Evolutionary conservation across 2,329 filamentous ascomycete species (phyloP), one percentile per base, ranked within the genome.

Genomic region (Monosporascus sp.): DNA sequence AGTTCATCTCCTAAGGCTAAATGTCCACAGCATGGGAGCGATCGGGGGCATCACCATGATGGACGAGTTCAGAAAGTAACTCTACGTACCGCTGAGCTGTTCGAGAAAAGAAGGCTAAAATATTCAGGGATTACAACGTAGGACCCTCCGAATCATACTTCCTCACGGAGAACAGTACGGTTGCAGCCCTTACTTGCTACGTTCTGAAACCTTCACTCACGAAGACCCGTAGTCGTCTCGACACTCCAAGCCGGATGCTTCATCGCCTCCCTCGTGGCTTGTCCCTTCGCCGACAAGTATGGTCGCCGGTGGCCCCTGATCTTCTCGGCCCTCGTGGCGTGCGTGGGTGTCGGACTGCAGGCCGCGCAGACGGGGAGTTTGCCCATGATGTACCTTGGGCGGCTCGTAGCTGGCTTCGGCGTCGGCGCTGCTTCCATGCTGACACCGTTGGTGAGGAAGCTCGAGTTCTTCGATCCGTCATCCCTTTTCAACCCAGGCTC

Each of bases 201-300:
- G 5, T 11, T 24, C 39, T 42, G 18, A 24, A 9, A 25, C 20
- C n/a, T 22, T 36, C n/a, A 44, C 15, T 49, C 47, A 34, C 11
- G 9, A 5, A 34, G 11, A 14, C 1, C 31, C 9, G 11, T 36
- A 46, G 54, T 89, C 53, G 86, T 88, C 27, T 86, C 84, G n/a
- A 85, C 82, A 0, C 76, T 89, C 9, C 85, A 89, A 68, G 84
- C 80, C 42, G 85, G 85, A 49, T 86, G 83, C 56, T 88, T 88
- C 66, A 73, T 80, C 50, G 84, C 84, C 37, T 83, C 83, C 54
- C 74, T 88, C 56, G 56, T 80, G 24, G 52, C 52, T 18, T 41
- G 48, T 17, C 52, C 52, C 7, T 50, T 47, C 34, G 74, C 80
- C 5, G 81, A 84, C 59, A 69, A 65, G 57, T 80, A 70, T 59